Evolutionary conservation across 1,284 basidiomycete species (phyloP), one percentile per base, ranked within the genome.

Genomic region (Apiotrichum porosum): DNA sequence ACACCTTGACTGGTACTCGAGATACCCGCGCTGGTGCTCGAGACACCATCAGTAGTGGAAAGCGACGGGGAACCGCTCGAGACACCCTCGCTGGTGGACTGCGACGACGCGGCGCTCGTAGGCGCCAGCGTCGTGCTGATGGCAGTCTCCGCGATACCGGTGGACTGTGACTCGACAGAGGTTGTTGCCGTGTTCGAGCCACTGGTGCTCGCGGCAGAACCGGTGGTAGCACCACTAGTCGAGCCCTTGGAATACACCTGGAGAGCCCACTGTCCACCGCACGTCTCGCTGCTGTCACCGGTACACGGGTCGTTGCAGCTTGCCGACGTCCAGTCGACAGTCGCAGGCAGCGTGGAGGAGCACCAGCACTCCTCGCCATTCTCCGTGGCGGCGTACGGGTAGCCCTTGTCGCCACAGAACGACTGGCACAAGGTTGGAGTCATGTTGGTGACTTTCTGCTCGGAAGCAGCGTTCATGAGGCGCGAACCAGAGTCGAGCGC

Each of bases 331-430:
- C 23, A 48, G 41, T 22, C 49, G 45, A 35, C 43, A 43, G 37
- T 43, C 40, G 55, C 62, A 64, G 12, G 38, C 19, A 66, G 30
- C 13, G 56, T 37, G 52, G 54, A 57, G 22, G 62, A 61, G 45
- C 71, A 73, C 56, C 63, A 69, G 52, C 70, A 72, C 44, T 73
- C 62, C 31, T 60, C 43, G n/a, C 64, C 63, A 45, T 57, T 68
- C 52, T 73, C 69, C 22, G 69, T 48, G 46, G 69, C 72, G 35
- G 66, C 67, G 47, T 58, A 69, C 13, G 53, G 53, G 60, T 61
- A 73, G 6, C 69, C 67, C 40, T 47, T 51, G 45, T 58, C 57
- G 47, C 66, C 61, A 51, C 69, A 72, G 17, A 53, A 48, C 10
- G 56, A 44, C 10, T 68, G 54, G 52, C 71, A 73, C 23, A 34